Conservation (phyloP, 2,329 filamentous ascomycete species). For the Fusarium brachygibbosum region DNA sequence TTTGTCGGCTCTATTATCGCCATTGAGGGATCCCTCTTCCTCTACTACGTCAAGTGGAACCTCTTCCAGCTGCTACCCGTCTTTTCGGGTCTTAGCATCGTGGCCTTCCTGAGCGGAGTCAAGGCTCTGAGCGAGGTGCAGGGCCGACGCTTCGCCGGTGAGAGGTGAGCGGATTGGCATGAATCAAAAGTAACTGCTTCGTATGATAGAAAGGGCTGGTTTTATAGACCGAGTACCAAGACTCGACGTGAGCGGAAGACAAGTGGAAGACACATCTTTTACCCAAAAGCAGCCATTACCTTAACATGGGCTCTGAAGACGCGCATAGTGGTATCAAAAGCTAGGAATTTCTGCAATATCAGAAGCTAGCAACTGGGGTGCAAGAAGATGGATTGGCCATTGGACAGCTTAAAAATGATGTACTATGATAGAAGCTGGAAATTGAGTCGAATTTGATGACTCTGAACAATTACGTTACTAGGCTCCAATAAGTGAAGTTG, state of each 20-base stretch:
- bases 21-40: constrained; percentile 92
- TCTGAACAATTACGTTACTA: background rate
- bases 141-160: constrained; percentile 82
- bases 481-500: background rate
- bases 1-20: constrained; percentile 90
- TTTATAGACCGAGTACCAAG: background rate
- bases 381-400: constrained; percentile 7
- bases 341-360: constrained; percentile 9
- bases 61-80: constrained; percentile 89
- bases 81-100: constrained; percentile 73
- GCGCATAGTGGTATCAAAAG: constrained; percentile 2
- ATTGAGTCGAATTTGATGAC: constrained; percentile 11
- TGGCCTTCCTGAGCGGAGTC: constrained; percentile 88
- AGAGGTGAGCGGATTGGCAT: constrained; percentile 60
- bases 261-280: constrained; percentile 9
- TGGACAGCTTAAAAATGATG: constrained; percentile 17
- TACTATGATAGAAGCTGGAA: constrained; percentile 31
- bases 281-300: constrained; percentile 3
- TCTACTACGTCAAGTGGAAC: constrained; percentile 94
- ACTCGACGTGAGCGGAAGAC: background rate
- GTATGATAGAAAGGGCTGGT: constrained; percentile 21
- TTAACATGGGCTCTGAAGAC: constrained; percentile 1
- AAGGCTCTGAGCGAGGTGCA: constrained; percentile 95
- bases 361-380: constrained; percentile 12
- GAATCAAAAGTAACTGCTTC: constrained; percentile 12